Percentiles rank a stretch among this genome's conserved stretches.
phyloP scores from a whole-genome alignment of 345 rosid species.

The Alliaria petiolata region DNA sequence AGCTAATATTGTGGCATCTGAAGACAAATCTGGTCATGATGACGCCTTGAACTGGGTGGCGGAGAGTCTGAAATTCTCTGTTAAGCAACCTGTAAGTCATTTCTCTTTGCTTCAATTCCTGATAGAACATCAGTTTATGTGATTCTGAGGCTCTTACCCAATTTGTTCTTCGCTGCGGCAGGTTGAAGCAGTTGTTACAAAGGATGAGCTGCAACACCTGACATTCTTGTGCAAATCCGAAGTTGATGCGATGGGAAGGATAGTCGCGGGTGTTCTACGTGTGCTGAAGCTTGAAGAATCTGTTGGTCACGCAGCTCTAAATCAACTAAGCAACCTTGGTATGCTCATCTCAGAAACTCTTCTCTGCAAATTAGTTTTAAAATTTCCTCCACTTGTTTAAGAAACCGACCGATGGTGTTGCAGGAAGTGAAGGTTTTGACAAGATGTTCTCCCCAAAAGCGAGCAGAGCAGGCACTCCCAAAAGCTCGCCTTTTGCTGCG shows the following conservation, averaged over 20 bases:
- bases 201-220: conserved; percentile 87
- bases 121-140: neutral
- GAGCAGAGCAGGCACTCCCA: conserved; percentile 41
- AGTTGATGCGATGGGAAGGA: conserved; percentile 88
- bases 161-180: conserved; percentile 26
- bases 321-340: conserved; percentile 97
- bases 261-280: conserved; percentile 80
- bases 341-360: conserved; percentile 8
- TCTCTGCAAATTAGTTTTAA: neutral
- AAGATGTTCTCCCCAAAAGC: conserved; percentile 62
- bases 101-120: conserved; percentile 6
- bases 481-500: conserved; percentile 37
- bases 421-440: conserved; percentile 87
- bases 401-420: conserved; percentile 15
- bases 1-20: conserved; percentile 55
- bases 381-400: neutral
- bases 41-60: conserved; percentile 67
- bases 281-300: conserved; percentile 81
- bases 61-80: conserved; percentile 83
- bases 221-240: conserved; percentile 78
- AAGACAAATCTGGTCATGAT: conserved; percentile 43
- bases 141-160: neutral
- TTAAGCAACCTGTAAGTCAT: conserved; percentile 77
- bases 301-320: conserved; percentile 68
- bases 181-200: conserved; percentile 88